These are phyloP conservation scores for Perilla frutescens DNA, from an alignment of 257 asterid genomes.

Conservation along the genomic window DNA sequence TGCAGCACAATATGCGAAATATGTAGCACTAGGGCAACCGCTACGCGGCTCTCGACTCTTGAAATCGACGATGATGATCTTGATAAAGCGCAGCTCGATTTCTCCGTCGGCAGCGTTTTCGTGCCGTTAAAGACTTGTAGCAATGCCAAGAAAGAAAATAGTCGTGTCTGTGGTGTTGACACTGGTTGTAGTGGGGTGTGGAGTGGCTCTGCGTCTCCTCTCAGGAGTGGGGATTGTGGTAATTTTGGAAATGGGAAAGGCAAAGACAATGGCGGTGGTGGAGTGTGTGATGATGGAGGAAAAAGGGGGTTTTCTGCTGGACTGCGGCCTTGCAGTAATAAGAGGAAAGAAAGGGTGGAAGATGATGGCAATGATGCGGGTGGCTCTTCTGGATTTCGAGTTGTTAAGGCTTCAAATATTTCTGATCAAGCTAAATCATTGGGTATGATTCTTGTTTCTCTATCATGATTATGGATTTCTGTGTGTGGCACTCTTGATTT, in stretches of 20 bases:
- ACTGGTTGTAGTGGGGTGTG: slow-evolving; percentile 18
- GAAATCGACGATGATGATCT: slow-evolving; percentile 62
- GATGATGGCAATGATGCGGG: slow-evolving; percentile 21
- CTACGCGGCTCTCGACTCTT: slow-evolving; percentile 57
- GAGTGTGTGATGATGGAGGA: slow-evolving; percentile 31
- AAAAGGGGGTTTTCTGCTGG: slow-evolving; percentile 27
- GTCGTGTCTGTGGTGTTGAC: slow-evolving; percentile 15
- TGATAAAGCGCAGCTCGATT: slow-evolving; percentile 41
- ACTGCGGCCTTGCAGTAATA: slow-evolving; percentile 53
- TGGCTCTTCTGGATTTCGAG: slow-evolving; percentile 41
- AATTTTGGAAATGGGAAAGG: slow-evolving; percentile 27
- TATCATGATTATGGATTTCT: not conserved
- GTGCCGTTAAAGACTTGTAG: slow-evolving; percentile 64
- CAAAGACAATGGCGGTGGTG: slow-evolving; percentile 27
- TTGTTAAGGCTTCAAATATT: slow-evolving; percentile 41
- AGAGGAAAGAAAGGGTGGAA: slow-evolving; percentile 64
- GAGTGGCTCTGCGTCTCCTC: slow-evolving; percentile 37
- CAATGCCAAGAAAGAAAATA: slow-evolving; percentile 30
- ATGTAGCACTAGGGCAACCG: slow-evolving; percentile 75
- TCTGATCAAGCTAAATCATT: slow-evolving; percentile 43
- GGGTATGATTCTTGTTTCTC: slow-evolving; percentile 45
- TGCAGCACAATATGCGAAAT: slow-evolving; percentile 57
- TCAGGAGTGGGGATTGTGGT: slow-evolving; percentile 42
- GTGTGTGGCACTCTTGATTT: not conserved
- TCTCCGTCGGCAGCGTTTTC: slow-evolving; percentile 76